A percentile compares a stretch with the other conserved stretches of the same genome.
phyloP scores from a whole-genome alignment of 371 early-diverging fungal genomes.

The Mucor lusitanicus region DNA sequence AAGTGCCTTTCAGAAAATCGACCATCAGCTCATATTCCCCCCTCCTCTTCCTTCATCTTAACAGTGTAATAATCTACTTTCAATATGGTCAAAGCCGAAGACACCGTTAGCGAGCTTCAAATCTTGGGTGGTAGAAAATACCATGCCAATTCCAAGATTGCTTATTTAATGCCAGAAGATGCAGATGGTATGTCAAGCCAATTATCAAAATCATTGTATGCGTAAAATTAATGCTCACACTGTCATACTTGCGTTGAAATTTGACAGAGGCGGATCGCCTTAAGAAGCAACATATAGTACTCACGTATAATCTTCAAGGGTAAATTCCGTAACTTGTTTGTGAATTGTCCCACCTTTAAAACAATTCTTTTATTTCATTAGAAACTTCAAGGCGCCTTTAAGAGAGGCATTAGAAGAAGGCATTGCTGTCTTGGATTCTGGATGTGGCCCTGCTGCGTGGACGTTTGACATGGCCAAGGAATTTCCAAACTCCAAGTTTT shows the following conservation, averaged over 20 bases:
- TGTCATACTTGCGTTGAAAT: neutral
- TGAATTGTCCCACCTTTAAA: neutral
- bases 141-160: neutral
- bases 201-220: neutral
- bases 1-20: no score
- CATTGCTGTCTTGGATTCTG: constrained; percentile 20
- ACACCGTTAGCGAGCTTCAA: neutral
- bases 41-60: neutral
- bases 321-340: neutral
- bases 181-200: neutral
- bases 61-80: neutral
- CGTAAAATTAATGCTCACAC: neutral
- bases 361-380: neutral
- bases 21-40: neutral
- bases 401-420: constrained; percentile 15
- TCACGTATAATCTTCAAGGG: neutral
- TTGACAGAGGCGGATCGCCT: neutral
- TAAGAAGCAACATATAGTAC: neutral
- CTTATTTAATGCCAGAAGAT: neutral
- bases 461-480: constrained; percentile 43
- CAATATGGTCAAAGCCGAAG: neutral
- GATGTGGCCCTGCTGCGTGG: constrained; percentile 28
- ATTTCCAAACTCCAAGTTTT: constrained; percentile 38
- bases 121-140: neutral
- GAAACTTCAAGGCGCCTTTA: constrained; percentile 24